Evolutionary conservation across 2,329 filamentous ascomycete genomes (phyloP), one percentile per base, ranked within the genome.

Genomic region (Penicillium sp.): DNA sequence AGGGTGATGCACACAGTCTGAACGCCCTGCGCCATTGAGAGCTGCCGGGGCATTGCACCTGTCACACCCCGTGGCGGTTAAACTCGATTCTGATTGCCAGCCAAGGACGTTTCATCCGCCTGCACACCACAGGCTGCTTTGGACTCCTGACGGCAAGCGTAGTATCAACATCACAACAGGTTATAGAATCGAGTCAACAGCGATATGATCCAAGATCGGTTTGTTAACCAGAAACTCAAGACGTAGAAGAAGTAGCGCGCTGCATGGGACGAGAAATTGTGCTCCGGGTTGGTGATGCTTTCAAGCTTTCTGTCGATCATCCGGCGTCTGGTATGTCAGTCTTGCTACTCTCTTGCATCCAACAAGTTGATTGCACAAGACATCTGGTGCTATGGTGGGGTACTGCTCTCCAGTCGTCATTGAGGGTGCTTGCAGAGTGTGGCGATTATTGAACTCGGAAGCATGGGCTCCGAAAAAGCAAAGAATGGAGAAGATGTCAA

Each of bases 11-110:
- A 63, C 41, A 38, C 23, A 50, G 35, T 45, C 9, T 23, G 50
- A 46, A 38, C 7, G 23, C 23, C 38, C 35, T 38, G 51, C 35
- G 26, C 63, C 60, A 58, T 57, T 60, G 52, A 60, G 49, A 31
- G 51, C 17, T 41, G 8, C 17, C 13, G 19, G 46, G 30, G 44
- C 45, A 35, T 26, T 47, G n/a, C 54, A 47, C 31, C 23, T 57
- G 54, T 58, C 49, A 58, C 54, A 61, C 49, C 21, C 2, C 11
- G 54, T 58, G 48, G 60, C 45, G 54, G 54, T 54, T 61, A 49
- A 54, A 50, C 47, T 54, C 44, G 53, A 51, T 59, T 49, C 47
- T 56, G 51, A 59, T 63, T 52, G 23, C 30, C 26, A 19, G 51
- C 11, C 53, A 9, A 46, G 38, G 23, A 49, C 29, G 41, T 51